A percentile compares a stretch with the other conserved stretches of the same genome.
Evolutionary conservation across 2,329 filamentous ascomycete genomes (phyloP).

Genomic region (Ophiostoma pallidulum): DNA sequence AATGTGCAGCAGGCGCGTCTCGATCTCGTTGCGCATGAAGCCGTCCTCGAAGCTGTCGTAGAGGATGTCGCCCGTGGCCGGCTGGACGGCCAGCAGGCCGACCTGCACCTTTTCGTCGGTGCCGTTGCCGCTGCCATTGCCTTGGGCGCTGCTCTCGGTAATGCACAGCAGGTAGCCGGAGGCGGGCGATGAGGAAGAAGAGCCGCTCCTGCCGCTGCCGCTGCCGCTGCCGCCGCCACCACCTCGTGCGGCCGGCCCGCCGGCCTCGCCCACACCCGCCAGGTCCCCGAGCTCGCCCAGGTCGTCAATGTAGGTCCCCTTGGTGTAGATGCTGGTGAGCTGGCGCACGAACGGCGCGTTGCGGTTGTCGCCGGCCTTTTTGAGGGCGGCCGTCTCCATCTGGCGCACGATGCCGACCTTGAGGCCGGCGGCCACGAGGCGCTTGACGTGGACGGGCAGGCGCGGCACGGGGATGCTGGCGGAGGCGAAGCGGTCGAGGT

Average conservation of each 20-base stretch:
- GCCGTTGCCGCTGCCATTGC: conserved; percentile 64
- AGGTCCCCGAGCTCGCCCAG: conserved; percentile 69
- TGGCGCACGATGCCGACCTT: conserved; percentile 95
- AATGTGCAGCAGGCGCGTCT: conserved; percentile 90
- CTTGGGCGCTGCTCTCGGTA: conserved; percentile 62
- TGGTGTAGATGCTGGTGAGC: conserved; percentile 94
- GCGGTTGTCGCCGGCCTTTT: conserved; percentile 88
- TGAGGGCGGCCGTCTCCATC: conserved; percentile 88
- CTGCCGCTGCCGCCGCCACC: conserved; percentile 33
- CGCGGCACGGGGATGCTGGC: conserved; percentile 92
- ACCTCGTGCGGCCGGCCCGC: too few relatives aligned
- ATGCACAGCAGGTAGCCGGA: conserved; percentile 91
- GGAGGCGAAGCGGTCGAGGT: conserved; percentile 84
- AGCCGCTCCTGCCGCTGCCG: conserved; percentile 15
- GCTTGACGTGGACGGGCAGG: conserved; percentile 85
- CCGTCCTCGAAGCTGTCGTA: conserved; percentile 95
- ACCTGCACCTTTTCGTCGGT: conserved; percentile 91
- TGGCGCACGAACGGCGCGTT: conserved; percentile 88
- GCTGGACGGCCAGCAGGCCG: conserved; percentile 87
- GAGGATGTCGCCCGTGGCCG: conserved; percentile 88
- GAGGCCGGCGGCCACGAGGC: conserved; percentile 82
- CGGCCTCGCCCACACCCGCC: too few relatives aligned
- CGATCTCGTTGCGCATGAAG: conserved; percentile 94
- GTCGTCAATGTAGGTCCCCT: conserved; percentile 95
- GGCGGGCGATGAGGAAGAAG: conserved; percentile 29